Conservation (phyloP, 164 flowering plant species). For the Akebia trifoliata region DNA sequence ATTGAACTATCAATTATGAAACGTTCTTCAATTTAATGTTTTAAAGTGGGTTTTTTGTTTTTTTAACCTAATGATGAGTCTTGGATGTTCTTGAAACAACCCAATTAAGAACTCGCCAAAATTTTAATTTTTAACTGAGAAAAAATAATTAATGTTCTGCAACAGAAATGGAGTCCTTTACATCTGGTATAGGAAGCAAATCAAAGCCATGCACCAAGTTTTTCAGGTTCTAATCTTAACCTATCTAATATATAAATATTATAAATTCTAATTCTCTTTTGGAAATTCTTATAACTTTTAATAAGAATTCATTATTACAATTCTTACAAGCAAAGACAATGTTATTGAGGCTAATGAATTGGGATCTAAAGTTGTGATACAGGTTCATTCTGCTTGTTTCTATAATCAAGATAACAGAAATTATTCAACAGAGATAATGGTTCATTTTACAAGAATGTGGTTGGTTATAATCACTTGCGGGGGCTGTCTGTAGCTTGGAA, state of each 20-base stretch:
- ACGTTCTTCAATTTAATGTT: too few relatives aligned
- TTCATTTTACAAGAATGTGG: conserved; percentile 25
- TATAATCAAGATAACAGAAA: conserved; percentile 46
- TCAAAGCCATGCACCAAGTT: conserved; percentile 53
- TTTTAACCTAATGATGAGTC: conserved; percentile 1
- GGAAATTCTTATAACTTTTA: conserved; percentile 23
- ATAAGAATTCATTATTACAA: conserved; percentile 12
- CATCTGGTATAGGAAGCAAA: conserved; percentile 50
- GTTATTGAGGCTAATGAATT: conserved; percentile 52
- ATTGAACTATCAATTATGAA: too few relatives aligned
- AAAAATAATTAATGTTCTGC: conserved; percentile 33
- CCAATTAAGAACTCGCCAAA: conserved; percentile 11
- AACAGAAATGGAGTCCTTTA: conserved; percentile 39
- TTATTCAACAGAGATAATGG: conserved; percentile 34
- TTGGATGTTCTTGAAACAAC: conserved; percentile 9
- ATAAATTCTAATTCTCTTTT: conserved; percentile 18
- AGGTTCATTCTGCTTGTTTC: conserved; percentile 34
- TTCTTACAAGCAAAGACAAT: conserved; percentile 17
- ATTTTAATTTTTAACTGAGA: conserved; percentile 27
- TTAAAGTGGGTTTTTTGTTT: too few relatives aligned
- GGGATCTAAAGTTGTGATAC: conserved; percentile 53
- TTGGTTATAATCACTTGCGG: conserved; percentile 9
- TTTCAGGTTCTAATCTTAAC: conserved; percentile 75
- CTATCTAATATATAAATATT: conserved; percentile 29
- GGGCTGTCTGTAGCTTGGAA: conserved; percentile 5